Evolutionary conservation across 2,329 filamentous ascomycete genomes (phyloP).

Genomic region (Dactylellina sp.): DNA sequence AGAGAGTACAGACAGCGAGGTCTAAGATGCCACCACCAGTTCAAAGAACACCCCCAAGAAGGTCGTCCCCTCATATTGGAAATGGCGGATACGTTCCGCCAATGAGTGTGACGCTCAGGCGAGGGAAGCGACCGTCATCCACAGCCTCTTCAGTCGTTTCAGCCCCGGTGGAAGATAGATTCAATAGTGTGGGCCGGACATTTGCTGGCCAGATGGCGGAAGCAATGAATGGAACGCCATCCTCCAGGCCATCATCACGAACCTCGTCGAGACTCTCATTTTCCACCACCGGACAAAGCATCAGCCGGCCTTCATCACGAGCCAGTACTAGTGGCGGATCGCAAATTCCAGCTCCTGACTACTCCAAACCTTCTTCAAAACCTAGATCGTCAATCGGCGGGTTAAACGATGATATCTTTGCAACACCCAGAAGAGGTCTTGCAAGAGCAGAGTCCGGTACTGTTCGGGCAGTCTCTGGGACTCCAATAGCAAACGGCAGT

Average conservation of each 20-base stretch:
- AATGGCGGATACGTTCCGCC: conserved; percentile 49
- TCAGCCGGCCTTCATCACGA: conserved; percentile 44
- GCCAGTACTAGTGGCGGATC: conserved; percentile 36
- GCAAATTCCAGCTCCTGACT: conserved; percentile 47
- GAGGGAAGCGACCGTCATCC: conserved; percentile 57
- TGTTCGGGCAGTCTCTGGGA: conserved; percentile 55
- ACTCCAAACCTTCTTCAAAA: conserved; percentile 39
- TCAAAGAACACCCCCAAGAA: conserved; percentile 81
- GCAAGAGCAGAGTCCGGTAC: conserved; percentile 53
- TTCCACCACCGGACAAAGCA: conserved; percentile 38
- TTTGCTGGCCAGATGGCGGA: conserved; percentile 53
- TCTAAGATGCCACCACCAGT: conserved; percentile 89
- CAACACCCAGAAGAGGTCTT: conserved; percentile 40
- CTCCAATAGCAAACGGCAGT: conserved; percentile 47
- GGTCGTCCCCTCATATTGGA: conserved; percentile 58
- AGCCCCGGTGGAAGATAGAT: conserved; percentile 47
- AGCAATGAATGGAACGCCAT: conserved; percentile 34
- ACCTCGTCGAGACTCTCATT: conserved; percentile 44
- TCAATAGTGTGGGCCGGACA: conserved; percentile 42
- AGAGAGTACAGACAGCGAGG: conserved; percentile 87
- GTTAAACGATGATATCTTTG: conserved; percentile 47
- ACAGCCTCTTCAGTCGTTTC: conserved; percentile 59
- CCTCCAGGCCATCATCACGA: conserved; percentile 48
- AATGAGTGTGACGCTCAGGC: conserved; percentile 55
- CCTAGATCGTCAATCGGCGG: conserved; percentile 48